Conservation (phyloP, 495 filamentous ascomycete genomes). For the Penicillium arizonense region DNA sequence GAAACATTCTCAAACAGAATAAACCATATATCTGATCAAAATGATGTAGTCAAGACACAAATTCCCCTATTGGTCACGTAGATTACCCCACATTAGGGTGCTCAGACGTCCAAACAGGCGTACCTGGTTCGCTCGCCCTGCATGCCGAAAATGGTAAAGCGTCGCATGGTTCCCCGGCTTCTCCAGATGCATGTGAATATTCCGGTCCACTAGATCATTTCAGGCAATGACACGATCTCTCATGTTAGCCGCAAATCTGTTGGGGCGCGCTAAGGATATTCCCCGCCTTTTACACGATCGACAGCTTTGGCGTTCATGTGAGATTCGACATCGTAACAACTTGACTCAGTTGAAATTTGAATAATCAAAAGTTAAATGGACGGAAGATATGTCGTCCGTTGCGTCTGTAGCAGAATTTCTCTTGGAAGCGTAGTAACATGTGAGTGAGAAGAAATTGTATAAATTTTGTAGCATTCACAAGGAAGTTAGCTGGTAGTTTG, state of each 20-base stretch:
- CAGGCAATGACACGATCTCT: neutral
- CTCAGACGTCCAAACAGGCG: too few relatives aligned
- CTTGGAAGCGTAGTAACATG: neutral
- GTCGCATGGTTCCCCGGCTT: neutral
- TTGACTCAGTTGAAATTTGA: neutral
- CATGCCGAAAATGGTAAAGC: conserved; percentile 15
- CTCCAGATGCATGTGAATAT: conserved; percentile 4
- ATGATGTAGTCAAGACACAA: too few relatives aligned
- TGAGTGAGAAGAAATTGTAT: neutral
- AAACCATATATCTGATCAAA: too few relatives aligned
- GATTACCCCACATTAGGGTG: too few relatives aligned
- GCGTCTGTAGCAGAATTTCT: neutral
- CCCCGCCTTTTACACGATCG: conserved; percentile 11
- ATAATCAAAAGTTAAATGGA: neutral
- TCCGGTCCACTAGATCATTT: neutral
- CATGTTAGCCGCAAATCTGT: conserved; percentile 3
- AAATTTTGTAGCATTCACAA: neutral
- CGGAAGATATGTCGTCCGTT: neutral
- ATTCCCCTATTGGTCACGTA: too few relatives aligned
- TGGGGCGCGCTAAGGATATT: conserved; percentile 11
- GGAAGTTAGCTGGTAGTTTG: neutral
- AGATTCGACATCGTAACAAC: neutral
- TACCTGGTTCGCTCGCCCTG: conserved; percentile 8
- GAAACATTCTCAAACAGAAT: too few relatives aligned
- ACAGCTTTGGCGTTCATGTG: conserved; percentile 6